Base-by-base conservation (phyloP, 164 flowering plant genomes). In the Piper betle region DNA sequence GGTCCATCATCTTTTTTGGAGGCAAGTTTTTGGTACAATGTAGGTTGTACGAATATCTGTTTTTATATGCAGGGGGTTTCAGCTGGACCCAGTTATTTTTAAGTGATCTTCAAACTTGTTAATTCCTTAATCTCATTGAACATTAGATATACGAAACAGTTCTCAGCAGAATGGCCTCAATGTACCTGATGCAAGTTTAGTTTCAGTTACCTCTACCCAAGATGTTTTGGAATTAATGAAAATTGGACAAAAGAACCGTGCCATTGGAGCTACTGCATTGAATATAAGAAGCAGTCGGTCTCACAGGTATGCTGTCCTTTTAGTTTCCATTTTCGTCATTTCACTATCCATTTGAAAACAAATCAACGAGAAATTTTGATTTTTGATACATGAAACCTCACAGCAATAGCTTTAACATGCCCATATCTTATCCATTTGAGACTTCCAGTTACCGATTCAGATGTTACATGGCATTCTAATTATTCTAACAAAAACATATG, bases 241-340 rank as follows among this genome's bases (percentile, higher is more conserved):
- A 66, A 63, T 91, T 67, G 99, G 99, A 57, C 96, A 88, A 16
- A 79, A 78, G 69, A 88, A 91, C 64, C 93, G 99, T 63, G 96
- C 79, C 39, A 97, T 94, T 6, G 91, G 96, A 61, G 85, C 99
- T 58, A 94, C 99, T 39, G 97, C 99, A 37, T 79, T 94, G 48
- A 94, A 94, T 71, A 97, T 91, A 59, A 89, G 99, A 4, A 94
- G 99, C 68, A 94, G 99, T 75, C 99, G 99, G 53, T 94, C 99
- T 61, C 99, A 94, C 66, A 94, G 99, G 99, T 87, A 70, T 25
- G 46, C 6, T 46, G 2, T 13, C 4, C 37, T 17, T 37, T 53
- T 12, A 41, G 10, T 57, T 16, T 52, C 11, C 6, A 13, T 40
- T 46, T 9, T n/a, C 16, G 5, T 17, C 20, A 17, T 53, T 16